Base-by-base conservation (phyloP, 768 basidiomycete species). In the Russula compacta region DNA sequence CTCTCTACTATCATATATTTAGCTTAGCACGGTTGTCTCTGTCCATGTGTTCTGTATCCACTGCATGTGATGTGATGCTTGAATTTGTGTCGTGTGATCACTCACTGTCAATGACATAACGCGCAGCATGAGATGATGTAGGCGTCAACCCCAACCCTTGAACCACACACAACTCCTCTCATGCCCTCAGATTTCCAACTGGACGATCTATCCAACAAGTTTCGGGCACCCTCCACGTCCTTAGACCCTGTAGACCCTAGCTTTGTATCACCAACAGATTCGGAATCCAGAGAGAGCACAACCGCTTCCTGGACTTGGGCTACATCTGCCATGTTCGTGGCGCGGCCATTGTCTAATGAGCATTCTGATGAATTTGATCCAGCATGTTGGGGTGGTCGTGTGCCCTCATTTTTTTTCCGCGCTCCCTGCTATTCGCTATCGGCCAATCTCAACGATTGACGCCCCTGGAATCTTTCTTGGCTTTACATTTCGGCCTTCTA, bases 391-490 rank as follows among this genome's bases (percentile, higher is more conserved):
- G 64, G 5, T 64, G 69, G 40, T 67, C 73, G 36, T 53, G 64
- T 35, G 66, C 69, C 12, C 61, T 74, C 57, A 68, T 80, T 4
- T 67, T 81, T 36, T 86, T 78, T 62, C 88, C 89, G 56, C 79
- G 82, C 33, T 69, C 90, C 52, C 74, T 90, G 36, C 78, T 89
- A 53, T 89, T 90, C 70, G 73, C 79, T 3, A 71, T 63, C 17
- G 66, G 68, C 38, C 72, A 71, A 9, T 73, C 74, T n/a, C 76
- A 73, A 11, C 75, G 71, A 19, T 77, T 89, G 52, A 87, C 88
- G 2, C 73, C 82, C 3, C 77, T 92, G 38, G 89, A 92, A 69
- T 73, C 76, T 24, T 89, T 86, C 72, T 79, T 92, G 47, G 77
- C 83, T 14, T 69, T 80, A n/a, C 83, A 88, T 40, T 77, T 85